Conservation (phyloP, 495 filamentous ascomycete genomes). For the Corynascus novoguineensis region DNA sequence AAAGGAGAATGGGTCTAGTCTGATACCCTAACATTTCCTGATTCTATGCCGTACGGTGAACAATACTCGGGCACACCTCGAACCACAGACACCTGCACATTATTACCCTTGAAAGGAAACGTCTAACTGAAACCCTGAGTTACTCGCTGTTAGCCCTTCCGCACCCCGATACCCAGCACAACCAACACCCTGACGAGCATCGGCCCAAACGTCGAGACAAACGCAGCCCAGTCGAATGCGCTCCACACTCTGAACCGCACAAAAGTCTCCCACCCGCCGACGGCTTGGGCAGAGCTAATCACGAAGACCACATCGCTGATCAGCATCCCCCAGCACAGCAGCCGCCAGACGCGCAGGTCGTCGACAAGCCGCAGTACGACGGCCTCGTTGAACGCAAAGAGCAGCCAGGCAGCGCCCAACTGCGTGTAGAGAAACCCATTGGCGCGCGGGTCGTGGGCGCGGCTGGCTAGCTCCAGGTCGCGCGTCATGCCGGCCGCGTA, state of each 20-base stretch:
- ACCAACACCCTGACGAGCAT: slow-evolving; percentile 17
- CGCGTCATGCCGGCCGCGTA: slow-evolving; percentile 28
- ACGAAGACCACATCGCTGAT: slow-evolving; percentile 22
- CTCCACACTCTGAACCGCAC: slow-evolving; percentile 16
- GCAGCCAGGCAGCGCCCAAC: slow-evolving; percentile 47
- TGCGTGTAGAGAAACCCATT: slow-evolving; percentile 39
- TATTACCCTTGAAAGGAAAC: not conserved
- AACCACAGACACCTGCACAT: too few species aligned
- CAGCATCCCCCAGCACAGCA: slow-evolving; percentile 28
- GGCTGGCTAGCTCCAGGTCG: too few species aligned
- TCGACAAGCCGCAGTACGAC: slow-evolving; percentile 48
- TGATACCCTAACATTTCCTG: too few species aligned
- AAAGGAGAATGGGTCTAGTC: too few species aligned
- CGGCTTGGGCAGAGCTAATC: slow-evolving; percentile 21
- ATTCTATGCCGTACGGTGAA: too few species aligned
- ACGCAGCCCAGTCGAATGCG: slow-evolving; percentile 17
- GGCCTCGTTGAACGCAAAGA: slow-evolving; percentile 55
- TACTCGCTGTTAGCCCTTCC: not conserved
- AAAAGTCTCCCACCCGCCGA: slow-evolving; percentile 26
- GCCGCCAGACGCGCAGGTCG: slow-evolving; percentile 50
- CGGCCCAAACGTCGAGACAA: slow-evolving; percentile 8
- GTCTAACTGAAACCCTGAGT: not conserved
- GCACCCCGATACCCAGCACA: slow-evolving; percentile 17
- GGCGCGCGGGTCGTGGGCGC: slow-evolving; percentile 3
- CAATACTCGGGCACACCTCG: too few species aligned